Evolutionary conservation across 2,329 filamentous ascomycete species (phyloP).

Genomic region (Ophiosphaerella korrae): DNA sequence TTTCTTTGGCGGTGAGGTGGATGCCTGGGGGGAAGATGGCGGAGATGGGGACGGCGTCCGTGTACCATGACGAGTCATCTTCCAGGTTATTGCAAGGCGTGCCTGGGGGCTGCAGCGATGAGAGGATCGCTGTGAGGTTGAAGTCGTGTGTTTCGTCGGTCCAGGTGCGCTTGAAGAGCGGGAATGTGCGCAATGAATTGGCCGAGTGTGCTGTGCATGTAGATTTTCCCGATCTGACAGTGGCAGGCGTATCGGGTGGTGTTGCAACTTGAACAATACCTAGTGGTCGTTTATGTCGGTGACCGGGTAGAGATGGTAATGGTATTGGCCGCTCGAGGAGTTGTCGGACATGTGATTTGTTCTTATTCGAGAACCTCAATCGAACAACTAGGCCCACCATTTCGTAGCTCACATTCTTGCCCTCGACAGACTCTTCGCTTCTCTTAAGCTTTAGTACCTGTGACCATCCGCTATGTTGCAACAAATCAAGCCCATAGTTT

Average conservation of each 20-base stretch:
- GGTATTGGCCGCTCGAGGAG: background rate
- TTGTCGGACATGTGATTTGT: slow-evolving; percentile 5
- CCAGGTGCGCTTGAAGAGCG: slow-evolving; percentile 20
- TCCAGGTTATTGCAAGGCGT: background rate
- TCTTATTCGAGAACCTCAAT: slow-evolving; percentile 14
- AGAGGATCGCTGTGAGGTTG: slow-evolving; percentile 12
- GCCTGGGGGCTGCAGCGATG: background rate
- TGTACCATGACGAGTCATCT: slow-evolving; percentile 24
- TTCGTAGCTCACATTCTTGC: slow-evolving; percentile 1
- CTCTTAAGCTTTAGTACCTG: slow-evolving; percentile 7
- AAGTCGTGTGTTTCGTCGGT: slow-evolving; percentile 25
- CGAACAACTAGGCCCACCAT: slow-evolving; percentile 9
- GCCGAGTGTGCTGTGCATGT: background rate
- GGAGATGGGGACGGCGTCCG: slow-evolving; percentile 20
- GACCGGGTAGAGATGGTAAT: background rate
- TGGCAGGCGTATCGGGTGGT: background rate
- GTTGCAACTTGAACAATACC: background rate
- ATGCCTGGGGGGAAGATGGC: slow-evolving; percentile 33
- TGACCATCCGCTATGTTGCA: background rate
- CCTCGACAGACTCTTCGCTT: background rate
- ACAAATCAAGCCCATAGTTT: background rate
- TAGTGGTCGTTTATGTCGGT: background rate
- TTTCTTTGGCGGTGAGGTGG: slow-evolving; percentile 30
- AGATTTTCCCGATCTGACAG: background rate
- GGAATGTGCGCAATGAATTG: background rate